Evolutionary conservation across 805 yeast genomes (phyloP), one percentile per base, ranked within the genome.

Genomic region (Blastobotrys terrestris): DNA sequence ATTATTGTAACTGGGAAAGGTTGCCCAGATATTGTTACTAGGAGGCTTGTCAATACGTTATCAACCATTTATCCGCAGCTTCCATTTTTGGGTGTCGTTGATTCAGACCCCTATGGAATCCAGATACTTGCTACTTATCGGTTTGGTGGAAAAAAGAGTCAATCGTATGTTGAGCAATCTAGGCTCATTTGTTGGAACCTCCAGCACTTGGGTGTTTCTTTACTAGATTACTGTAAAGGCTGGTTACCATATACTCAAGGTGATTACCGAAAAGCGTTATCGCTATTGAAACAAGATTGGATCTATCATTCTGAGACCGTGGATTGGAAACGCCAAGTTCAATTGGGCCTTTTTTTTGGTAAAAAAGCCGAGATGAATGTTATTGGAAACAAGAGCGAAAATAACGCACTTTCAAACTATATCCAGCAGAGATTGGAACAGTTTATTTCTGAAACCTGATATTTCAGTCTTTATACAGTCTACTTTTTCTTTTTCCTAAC

Each of bases 71-170:
- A 65, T n/a, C 70, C 73, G 0, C 48, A 58, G 0, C 60, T 72
- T 1, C 78, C 78, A 0, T 61, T 80, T 0, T 61, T 63, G 18
- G 81, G 77, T 0, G 69, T 78, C 35, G 80, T 82, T 22, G 90
- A 84, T 62, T 75, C 84, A 14, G 90, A 84, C 58, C 77, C 85
- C 2, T 80, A 80, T 62, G 90, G 90, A 0, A 61, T 81, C 7
- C 72, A 73, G 57, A 84, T 84, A 35, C 67, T 74, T 53, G 52
- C 75, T 61, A 65, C 63, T 4, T 73, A 72, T 54, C 60, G 63
- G 58, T 44, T 48, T 49, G 62, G 72, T 14, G 51, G 63, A 3
- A 57, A 53, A 19, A n/a, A 44, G 15, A 21, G 46, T 2, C 39
- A 53, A 11, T 60, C 56, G 19, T 41, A 48, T 7, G 31, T 35